A percentile compares a stretch with the other conserved stretches of the same genome.
phyloP scores from a whole-genome alignment of 2,329 filamentous ascomycete species.

The Curvularia sp. region DNA sequence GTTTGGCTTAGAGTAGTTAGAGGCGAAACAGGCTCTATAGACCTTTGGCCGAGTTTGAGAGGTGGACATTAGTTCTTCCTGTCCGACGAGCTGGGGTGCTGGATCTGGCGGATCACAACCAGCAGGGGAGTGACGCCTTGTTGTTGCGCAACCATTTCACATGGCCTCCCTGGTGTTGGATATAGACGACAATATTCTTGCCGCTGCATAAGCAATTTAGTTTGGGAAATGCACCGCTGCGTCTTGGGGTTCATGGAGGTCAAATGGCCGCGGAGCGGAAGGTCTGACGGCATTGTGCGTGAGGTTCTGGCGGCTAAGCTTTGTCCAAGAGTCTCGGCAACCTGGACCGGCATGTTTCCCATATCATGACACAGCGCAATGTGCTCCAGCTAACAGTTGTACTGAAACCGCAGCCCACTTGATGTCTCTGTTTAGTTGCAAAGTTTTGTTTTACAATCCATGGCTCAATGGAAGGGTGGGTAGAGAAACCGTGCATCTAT shows the following conservation, averaged over 20 bases:
- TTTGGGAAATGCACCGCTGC: slow-evolving; percentile 18
- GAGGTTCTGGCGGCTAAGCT: slow-evolving; percentile 34
- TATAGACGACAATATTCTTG: slow-evolving; percentile 4
- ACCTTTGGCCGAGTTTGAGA: background rate
- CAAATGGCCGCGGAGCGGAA: slow-evolving; percentile 21
- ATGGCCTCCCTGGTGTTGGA: background rate
- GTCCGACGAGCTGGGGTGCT: slow-evolving; percentile 14
- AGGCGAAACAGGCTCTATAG: slow-evolving; percentile 6
- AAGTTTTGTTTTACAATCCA: background rate
- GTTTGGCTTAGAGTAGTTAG: slow-evolving; percentile 11
- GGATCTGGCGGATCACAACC: slow-evolving; percentile 17
- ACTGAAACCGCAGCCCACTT: background rate
- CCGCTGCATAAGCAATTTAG: slow-evolving; percentile 13
- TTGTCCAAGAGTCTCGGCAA: slow-evolving; percentile 40
- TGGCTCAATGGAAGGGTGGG: slow-evolving; percentile 6
- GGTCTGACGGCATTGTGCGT: slow-evolving; percentile 34
- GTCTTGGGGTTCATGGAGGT: background rate
- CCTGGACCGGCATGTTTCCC: slow-evolving; percentile 27
- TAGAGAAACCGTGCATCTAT: slow-evolving; percentile 8
- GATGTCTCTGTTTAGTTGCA: background rate
- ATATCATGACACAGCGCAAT: slow-evolving; percentile 30
- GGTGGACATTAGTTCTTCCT: background rate
- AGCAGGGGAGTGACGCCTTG: background rate
- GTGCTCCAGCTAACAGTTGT: background rate
- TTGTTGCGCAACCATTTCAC: background rate